Evolutionary conservation across 176 grass and related monocot species (phyloP).

Genomic region (Hordeum vulgare): MorexV3_pseudomolecules_assembly NC_058524.1:4570384-4570883

Average conservation of each 20-base stretch:
- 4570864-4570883: background rate
- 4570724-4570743: background rate
- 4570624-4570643: too few relatives aligned
- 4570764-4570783: background rate
- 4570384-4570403: conserved; percentile 11
- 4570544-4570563: background rate
- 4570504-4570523: too few relatives aligned
- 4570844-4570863: background rate
- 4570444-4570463: background rate
- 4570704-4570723: background rate
- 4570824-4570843: background rate
- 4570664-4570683: background rate
- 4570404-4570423: background rate
- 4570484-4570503: too few relatives aligned
- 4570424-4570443: background rate
- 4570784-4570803: background rate
- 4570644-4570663: too few relatives aligned
- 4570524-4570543: background rate
- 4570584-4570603: background rate
- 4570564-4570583: background rate
- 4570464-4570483: too few relatives aligned
- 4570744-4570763: background rate
- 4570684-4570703: background rate
- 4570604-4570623: background rate
- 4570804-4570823: background rate